Base-by-base conservation (phyloP, 108 stramenopile genomes). In the Nannochloropsis gaditana region DNA sequence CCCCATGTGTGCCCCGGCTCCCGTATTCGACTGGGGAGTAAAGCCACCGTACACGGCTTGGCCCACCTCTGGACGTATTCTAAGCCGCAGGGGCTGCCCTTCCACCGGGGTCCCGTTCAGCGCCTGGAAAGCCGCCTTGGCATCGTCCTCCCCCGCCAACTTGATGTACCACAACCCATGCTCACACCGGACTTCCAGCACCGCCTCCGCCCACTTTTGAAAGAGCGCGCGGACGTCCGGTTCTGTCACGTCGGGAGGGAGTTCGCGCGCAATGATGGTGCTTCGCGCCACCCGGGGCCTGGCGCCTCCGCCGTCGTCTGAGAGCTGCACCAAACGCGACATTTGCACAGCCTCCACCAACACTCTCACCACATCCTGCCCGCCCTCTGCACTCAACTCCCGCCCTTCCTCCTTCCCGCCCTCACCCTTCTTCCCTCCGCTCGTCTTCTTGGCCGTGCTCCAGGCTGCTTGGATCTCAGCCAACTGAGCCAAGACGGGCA, bases 11-110 rank as follows among this genome's bases (percentile, higher is more conserved):
- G 2, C 59, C 3, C 59, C 59, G 15, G 19, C 2, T 6, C 59
- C 59, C 15, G 19, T n/a, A 3, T 15, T 15, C 11, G 59, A 15
- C 59, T 73, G 59, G 19, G 15, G 59, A 2, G n/a, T n/a, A 73
- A 73, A n/a, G n/a, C 19, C 15, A n/a, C 59, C 59, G 59, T 73
- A 73, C n/a, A 73, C n/a, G 19, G 59, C 2, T n/a, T 73, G 59
- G n/a, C 59, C 59, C 19, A 73, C 59, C n/a, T 73, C 59, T 73
- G 59, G n/a, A n/a, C 59, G 15, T 73, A 73, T 73, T 73, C 59
- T 73, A 4, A 73, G n/a, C 6, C 59, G 15, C n/a, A 73, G n/a
- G 19, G 59, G 8, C 59, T 73, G 59, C 59, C 59, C 59, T 73
- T n/a, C 19, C 15, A 73, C 15, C 19, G 2, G 59, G 8, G 59